Base-by-base conservation (phyloP, 805 yeast genomes). In the Lachancea cidri region DNA sequence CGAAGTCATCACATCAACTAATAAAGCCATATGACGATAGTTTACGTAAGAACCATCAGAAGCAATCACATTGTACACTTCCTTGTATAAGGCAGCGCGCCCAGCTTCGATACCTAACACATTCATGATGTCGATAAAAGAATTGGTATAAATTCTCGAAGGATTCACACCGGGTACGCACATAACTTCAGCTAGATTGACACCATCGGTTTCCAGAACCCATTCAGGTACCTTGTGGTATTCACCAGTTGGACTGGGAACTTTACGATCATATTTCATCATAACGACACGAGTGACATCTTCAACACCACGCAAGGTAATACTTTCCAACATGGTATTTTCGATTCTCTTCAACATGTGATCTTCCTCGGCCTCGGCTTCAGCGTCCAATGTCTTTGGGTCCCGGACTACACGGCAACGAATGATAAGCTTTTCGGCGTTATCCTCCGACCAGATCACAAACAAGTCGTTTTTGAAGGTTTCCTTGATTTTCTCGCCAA, bases 1-100 rank as follows among this genome's bases (percentile, higher is more conserved):
- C 30, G 95, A 86, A 2, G 99, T 93, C 99, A 93, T 93, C 29
- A 89, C 94, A 71, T 93, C 99, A 44, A 93, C 98, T 56, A 93
- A 74, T 55, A 93, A 72, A 4, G 99, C 97, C 93, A 93, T 83
- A 60, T 93, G 99, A 70, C 99, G 83, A 70, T 93, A 93, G 68
- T 93, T 93, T 47, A 93, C 99, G 58, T 93, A 93, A 29, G 98
- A 89, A 85, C 98, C 99, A 76, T 93, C 99, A 58, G 95, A 93
- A 3, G 98, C 96, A 76, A 93, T 88, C 55, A 93, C 99, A 60
- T 93, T 93, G 68, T 86, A 79, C 57, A 93, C 88, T 71, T 93
- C 98, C 63, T 81, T 85, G 74, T 83, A 93, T 55, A 93, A 72
- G 1, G 98, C 95, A 40, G 89, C 77, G 66, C 98, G 82, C 17